Evolutionary conservation across 139 green algal species (phyloP).

Genomic region (Auxenochlorella pyrenoidosa): DNA sequence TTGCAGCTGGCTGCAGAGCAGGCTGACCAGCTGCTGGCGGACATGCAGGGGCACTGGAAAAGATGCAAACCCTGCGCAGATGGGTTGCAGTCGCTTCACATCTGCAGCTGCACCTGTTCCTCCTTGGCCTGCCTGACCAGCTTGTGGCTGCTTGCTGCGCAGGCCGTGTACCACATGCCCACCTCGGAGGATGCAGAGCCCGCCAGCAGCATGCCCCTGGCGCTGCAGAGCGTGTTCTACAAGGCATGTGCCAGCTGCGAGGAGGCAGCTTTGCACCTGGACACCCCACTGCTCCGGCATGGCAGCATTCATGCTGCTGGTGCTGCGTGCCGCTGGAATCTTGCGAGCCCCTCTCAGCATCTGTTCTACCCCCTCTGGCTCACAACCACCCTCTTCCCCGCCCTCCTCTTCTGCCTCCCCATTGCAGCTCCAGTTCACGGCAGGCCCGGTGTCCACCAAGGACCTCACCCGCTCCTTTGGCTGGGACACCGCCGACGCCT

Average conservation of each 20-base stretch:
- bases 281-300: not conserved
- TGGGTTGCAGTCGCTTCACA: too few relatives aligned
- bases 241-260: conserved; percentile 56
- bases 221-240: conserved; percentile 97
- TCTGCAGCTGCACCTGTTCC: too few relatives aligned
- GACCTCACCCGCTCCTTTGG: conserved; percentile 97
- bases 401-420: not conserved
- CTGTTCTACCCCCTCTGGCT: too few relatives aligned
- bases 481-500: conserved; percentile 93
- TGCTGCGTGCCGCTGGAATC: not conserved
- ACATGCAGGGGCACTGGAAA: too few relatives aligned
- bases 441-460: conserved; percentile 87
- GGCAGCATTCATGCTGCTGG: not conserved
- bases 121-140: not conserved
- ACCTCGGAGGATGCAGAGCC: conserved; percentile 84
- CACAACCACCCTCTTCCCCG: not conserved
- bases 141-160: not conserved
- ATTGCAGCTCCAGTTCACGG: conserved; percentile 84
- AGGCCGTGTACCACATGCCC: conserved; percentile 98
- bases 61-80: too few relatives aligned
- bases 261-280: not conserved
- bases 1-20: too few relatives aligned
- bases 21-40: too few relatives aligned
- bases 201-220: conserved; percentile 87
- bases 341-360: too few relatives aligned